phyloP scores from a whole-genome alignment of 2,329 filamentous ascomycete genomes.

The Xylariaceae sp. region DNA sequence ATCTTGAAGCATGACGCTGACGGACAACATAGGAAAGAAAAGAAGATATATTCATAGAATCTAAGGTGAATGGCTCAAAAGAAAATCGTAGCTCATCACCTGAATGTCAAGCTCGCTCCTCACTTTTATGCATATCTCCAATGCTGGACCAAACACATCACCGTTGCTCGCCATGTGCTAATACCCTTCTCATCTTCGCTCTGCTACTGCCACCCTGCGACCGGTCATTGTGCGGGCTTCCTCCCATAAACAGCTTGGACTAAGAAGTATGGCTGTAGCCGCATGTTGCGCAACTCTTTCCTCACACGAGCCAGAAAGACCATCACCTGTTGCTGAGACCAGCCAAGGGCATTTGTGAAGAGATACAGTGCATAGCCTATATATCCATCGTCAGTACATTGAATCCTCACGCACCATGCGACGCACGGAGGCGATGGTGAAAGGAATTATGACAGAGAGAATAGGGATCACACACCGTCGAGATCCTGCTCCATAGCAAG shows the following conservation, averaged over 20 bases:
- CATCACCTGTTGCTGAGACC: slow-evolving; percentile 31
- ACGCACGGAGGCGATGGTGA: neutral
- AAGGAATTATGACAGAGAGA: neutral
- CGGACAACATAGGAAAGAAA: too few relatives aligned
- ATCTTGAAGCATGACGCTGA: too few relatives aligned
- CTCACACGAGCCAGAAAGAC: slow-evolving; percentile 32
- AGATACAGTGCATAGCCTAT: slow-evolving; percentile 38
- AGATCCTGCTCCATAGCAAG: slow-evolving; percentile 38
- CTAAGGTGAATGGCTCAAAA: too few relatives aligned
- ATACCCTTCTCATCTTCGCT: too few relatives aligned
- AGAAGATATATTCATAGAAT: too few relatives aligned
- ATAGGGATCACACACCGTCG: slow-evolving; percentile 30
- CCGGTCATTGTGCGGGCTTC: slow-evolving; percentile 26
- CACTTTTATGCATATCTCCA: too few relatives aligned
- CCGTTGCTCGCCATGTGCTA: too few relatives aligned
- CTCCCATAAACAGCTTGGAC: slow-evolving; percentile 33
- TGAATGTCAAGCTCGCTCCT: too few relatives aligned
- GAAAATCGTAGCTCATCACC: too few relatives aligned
- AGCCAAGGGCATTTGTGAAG: slow-evolving; percentile 36
- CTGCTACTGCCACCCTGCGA: too few relatives aligned
- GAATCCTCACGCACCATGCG: neutral
- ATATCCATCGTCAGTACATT: slow-evolving; percentile 1
- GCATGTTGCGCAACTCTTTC: slow-evolving; percentile 32
- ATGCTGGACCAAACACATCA: too few relatives aligned
- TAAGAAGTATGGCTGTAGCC: slow-evolving; percentile 35